These are phyloP conservation scores for Penicillium turbatum DNA, from an alignment of 495 filamentous ascomycete species.

Conservation along the genomic window DNA sequence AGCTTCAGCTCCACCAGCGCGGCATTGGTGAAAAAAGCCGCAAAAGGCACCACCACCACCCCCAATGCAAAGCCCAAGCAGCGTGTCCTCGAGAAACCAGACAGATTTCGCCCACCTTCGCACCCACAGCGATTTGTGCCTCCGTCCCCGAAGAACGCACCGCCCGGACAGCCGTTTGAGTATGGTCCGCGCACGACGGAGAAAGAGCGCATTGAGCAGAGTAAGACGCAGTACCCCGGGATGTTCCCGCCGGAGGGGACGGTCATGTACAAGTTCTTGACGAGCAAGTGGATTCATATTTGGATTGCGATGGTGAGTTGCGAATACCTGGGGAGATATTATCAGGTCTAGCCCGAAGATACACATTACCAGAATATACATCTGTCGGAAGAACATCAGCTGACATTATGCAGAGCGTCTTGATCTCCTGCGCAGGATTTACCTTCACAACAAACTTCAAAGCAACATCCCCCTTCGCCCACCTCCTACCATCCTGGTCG, in stretches of 20 bases:
- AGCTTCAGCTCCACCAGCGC: constrained; percentile 26
- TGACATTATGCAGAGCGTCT: constrained; percentile 50
- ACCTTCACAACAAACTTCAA: constrained; percentile 69
- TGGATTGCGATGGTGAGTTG: constrained; percentile 70
- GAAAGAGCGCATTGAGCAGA: constrained; percentile 47
- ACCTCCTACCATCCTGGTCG: constrained; percentile 62
- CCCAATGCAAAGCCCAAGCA: no score
- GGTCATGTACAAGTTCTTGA: constrained; percentile 70
- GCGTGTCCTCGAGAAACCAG: constrained; percentile 69
- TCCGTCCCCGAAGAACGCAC: constrained; percentile 29
- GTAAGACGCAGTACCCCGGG: constrained; percentile 67
- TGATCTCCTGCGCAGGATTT: constrained; percentile 61
- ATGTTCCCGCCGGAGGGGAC: constrained; percentile 74
- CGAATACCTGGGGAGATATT: neutral
- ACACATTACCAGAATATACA: neutral
- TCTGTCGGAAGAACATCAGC: neutral
- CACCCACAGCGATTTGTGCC: constrained; percentile 60
- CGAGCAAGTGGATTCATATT: constrained; percentile 66
- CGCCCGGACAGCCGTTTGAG: constrained; percentile 37
- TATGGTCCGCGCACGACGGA: constrained; percentile 69
- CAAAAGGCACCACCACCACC: constrained; percentile 7
- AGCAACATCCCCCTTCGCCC: constrained; percentile 61
- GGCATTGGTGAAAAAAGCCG: constrained; percentile 6
- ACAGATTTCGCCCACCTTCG: constrained; percentile 80
- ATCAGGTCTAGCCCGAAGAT: neutral